Evolutionary conservation across 768 basidiomycete species (phyloP), one percentile per base, ranked within the genome.

Genomic region (Boletus sp.): DNA sequence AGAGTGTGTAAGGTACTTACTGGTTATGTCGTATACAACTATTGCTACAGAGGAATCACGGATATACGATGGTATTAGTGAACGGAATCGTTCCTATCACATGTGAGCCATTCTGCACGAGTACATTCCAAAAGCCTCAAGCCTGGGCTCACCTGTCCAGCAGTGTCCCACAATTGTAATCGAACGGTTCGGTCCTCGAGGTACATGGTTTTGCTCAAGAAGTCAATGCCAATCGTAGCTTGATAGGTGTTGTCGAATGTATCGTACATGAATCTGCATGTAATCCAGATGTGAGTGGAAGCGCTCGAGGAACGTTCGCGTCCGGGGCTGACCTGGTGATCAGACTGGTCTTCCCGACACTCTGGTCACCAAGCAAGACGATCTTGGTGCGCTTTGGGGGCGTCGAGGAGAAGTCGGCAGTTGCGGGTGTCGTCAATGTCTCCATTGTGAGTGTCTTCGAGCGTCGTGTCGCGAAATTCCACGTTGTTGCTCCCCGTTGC

Each of bases 211-310:
- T 99, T 99, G 78, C 94, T 96, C 75, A 99, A 79, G 73, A 99
- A 99, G 77, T 99, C 97, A 75, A 99, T 99, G 56, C 96, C 94
- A 70, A 96, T 96, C 10, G 94, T 96, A 18, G 94, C 94, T 71
- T 94, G 92, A 73, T 99, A 99, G 44, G 96, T 98, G 74, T 98
- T 98, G 80, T 99, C 97, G 74, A 99, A 99, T 1, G 97, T 98
- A 76, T 99, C 97, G 73, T 99, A 99, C 97, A 98, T 95, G 72
- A 92, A 91, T 76, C 92, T 95, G 63, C 35, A 29, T 17, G 24
- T 18, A 46, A 15, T n/a, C 15, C n/a, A 47, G 36, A 30, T 63
- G 20, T 18, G 52, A 54, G 55, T 12, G 39, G 48, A 47, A 58
- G 52, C 4, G 44, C 17, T 41, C 20, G 39, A 15, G 17, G 37